These are phyloP conservation scores for Leptographium wingfieldii DNA, from an alignment of 2,329 filamentous ascomycete species.

Conservation along the genomic window DNA sequence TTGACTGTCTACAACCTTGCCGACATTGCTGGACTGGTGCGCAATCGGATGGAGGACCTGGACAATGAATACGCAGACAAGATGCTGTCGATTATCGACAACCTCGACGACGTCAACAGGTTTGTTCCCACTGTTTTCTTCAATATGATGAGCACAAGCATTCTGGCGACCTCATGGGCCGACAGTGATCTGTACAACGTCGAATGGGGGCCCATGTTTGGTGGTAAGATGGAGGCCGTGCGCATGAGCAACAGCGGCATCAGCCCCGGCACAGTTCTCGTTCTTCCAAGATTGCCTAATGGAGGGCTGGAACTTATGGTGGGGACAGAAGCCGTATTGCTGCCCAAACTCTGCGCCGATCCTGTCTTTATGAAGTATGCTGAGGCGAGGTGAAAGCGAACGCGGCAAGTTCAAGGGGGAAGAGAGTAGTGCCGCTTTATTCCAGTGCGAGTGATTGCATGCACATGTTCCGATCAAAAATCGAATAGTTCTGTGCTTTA, in stretches of 20 bases:
- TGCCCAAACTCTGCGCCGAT: not conserved
- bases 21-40: not conserved
- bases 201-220: not conserved
- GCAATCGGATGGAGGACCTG: not conserved
- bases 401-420: too few species aligned
- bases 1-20: not conserved
- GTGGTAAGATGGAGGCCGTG: not conserved
- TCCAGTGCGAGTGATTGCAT: too few species aligned
- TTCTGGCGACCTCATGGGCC: not conserved
- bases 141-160: not conserved
- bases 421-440: too few species aligned
- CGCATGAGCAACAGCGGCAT: not conserved
- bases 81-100: not conserved
- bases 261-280: not conserved
- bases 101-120: not conserved
- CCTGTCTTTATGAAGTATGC: not conserved
- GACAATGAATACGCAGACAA: not conserved
- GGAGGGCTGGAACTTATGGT: not conserved
- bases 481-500: too few species aligned
- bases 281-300: not conserved
- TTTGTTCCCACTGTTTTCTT: not conserved
- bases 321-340: not conserved
- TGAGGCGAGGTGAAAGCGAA: not conserved
- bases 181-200: not conserved
- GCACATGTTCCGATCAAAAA: too few species aligned